Evolutionary conservation across 2,329 filamentous ascomycete species (phyloP), one percentile per base, ranked within the genome.

Genomic region (Tolypocladium cylindrosporum): DNA sequence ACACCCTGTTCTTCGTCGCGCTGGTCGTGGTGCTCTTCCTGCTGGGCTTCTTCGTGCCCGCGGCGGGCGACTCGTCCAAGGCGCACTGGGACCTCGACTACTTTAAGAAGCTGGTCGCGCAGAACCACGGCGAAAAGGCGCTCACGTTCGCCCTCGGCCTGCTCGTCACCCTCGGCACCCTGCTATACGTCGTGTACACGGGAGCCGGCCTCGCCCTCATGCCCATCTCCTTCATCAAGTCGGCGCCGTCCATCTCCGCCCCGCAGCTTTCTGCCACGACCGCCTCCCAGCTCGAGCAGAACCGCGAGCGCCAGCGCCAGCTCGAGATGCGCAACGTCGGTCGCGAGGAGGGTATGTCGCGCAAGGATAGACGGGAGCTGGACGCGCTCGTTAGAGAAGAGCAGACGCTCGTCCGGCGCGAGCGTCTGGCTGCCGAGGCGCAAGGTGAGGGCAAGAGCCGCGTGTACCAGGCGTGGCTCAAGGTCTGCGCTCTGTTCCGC

Each of bases 31-130:
- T 93, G 52, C 77, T 99, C 16, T 96, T 99, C 78, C 74, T 97
- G 24, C 82, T 97, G 36, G 94, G 94, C 50, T 96, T 97, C 78
- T 97, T 99, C 71, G 86, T 95, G 0, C 94, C 94, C 0, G 85
- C 90, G 6, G 87, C 89, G 6, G 88, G 84, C 60, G 79, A 86
- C 61, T 80, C 80, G 60, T 79, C 79, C 43, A 84, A 85, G 55
- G 81, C 81, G 43, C 85, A 91, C 68, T 80, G 88, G 66, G 90
- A 96, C 66, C 78, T 97, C 58, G 93, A 96, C 73, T 97, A 91
- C 73, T 96, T 96, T 83, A 93, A 89, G 75, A 84, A 84, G 57
- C 78, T 97, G 13, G 77, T 97, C 53, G 79, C 88, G 1, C 69
- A 73, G 54, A 96, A 96, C 69, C 89, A 92, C 71, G 92, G 91